Conservation (phyloP, 768 basidiomycete genomes). For the Tricholoma saponaceum region DNA sequence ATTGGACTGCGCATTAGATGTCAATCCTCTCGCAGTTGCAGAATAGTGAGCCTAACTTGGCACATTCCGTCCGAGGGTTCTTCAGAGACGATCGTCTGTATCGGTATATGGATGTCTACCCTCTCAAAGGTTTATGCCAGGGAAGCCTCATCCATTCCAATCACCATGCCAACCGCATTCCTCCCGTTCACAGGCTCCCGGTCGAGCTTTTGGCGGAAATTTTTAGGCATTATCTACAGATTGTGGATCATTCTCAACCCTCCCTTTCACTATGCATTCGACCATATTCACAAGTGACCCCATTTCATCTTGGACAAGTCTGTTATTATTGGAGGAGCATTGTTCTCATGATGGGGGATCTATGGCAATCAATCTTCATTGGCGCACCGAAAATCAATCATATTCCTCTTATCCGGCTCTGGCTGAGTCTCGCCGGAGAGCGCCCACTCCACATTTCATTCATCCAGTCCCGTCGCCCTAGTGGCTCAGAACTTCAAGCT, state of each 20-base stretch:
- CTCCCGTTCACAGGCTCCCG: constrained; percentile 1
- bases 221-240: neutral
- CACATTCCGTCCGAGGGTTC: neutral
- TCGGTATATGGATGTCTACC: neutral
- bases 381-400: constrained; percentile 5
- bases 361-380: constrained; percentile 16
- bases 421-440: constrained; percentile 12
- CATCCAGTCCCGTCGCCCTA: neutral
- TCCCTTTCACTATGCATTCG: neutral
- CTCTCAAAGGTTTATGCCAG: neutral
- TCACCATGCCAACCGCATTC: neutral
- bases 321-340: constrained; percentile 17
- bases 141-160: neutral
- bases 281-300: constrained; percentile 2
- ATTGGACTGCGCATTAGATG: neutral
- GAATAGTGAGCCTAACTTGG: neutral
- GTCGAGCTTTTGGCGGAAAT: constrained; percentile 1
- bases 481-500: neutral
- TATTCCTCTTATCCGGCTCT: constrained; percentile 3
- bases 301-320: constrained; percentile 15
- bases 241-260: neutral
- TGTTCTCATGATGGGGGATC: constrained; percentile 3
- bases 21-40: neutral
- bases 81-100: neutral
- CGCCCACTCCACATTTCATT: constrained; percentile 5